Evolutionary conservation across 2,329 filamentous ascomycete species (phyloP).

Genomic region (Pyricularia sp.): DNA sequence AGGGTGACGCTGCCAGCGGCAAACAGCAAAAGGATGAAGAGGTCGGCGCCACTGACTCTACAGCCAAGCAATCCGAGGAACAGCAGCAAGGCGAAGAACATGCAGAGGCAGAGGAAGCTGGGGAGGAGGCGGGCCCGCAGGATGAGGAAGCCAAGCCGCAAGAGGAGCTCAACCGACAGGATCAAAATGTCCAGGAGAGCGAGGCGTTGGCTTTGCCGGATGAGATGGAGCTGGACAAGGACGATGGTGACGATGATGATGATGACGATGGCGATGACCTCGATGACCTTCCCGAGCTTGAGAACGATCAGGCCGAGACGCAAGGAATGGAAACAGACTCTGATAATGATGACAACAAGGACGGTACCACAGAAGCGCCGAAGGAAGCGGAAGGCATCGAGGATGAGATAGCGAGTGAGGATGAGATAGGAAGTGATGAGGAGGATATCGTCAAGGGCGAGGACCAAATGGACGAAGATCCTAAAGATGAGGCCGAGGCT

Average conservation of each 20-base stretch:
- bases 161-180: slow-evolving; percentile 45
- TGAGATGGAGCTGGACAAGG: slow-evolving; percentile 74
- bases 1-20: slow-evolving; percentile 59
- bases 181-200: slow-evolving; percentile 69
- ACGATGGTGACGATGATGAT: slow-evolving; percentile 38
- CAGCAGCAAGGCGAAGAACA: slow-evolving; percentile 25
- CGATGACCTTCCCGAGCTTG: slow-evolving; percentile 41
- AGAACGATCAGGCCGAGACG: slow-evolving; percentile 14
- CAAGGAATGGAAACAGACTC: slow-evolving; percentile 19
- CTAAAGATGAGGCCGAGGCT: slow-evolving; percentile 21
- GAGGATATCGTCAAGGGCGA: slow-evolving; percentile 14
- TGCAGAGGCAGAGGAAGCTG: slow-evolving; percentile 27
- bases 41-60: slow-evolving; percentile 40
- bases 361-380: slow-evolving; percentile 8
- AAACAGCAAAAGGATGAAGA: slow-evolving; percentile 50
- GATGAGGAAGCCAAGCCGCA: slow-evolving; percentile 42
- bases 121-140: slow-evolving; percentile 43
- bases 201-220: slow-evolving; percentile 75
- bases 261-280: slow-evolving; percentile 37
- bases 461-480: slow-evolving; percentile 29
- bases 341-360: slow-evolving; percentile 28
- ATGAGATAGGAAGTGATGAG: slow-evolving; percentile 14
- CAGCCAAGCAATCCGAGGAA: slow-evolving; percentile 37
- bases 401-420: slow-evolving; percentile 42
- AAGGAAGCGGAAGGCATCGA: slow-evolving; percentile 42